Evolutionary conservation across 345 rosid species (phyloP).

Genomic region (Hibiscus trionum): DNA sequence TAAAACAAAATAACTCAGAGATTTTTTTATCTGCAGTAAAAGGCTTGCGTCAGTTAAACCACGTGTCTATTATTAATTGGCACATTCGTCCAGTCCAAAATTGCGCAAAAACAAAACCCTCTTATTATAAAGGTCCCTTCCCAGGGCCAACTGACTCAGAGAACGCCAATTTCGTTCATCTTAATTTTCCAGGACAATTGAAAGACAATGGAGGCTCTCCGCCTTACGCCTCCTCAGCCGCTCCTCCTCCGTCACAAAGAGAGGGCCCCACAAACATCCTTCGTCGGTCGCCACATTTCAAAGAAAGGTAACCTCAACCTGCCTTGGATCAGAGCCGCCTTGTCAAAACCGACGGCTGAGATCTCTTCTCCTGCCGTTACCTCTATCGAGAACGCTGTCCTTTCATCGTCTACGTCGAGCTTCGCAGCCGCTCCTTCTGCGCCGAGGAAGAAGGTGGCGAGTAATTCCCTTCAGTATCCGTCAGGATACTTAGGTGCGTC

Average conservation of each 20-base stretch:
- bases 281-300: background rate
- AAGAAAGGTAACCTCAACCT: background rate
- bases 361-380: background rate
- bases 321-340: background rate
- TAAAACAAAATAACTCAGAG: too few relatives aligned
- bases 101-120: too few relatives aligned
- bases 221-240: background rate
- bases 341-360: conserved; percentile 2
- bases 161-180: background rate
- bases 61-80: too few relatives aligned
- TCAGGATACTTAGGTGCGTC: conserved; percentile 55
- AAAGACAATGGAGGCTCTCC: background rate
- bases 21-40: too few relatives aligned
- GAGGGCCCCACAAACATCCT: background rate
- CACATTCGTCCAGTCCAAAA: too few relatives aligned
- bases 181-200: background rate
- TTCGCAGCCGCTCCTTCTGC: background rate
- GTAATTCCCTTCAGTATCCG: conserved; percentile 45
- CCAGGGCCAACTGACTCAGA: too few relatives aligned
- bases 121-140: too few relatives aligned
- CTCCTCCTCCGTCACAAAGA: background rate
- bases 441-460: conserved; percentile 19
- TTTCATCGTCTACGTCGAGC: background rate
- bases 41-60: too few relatives aligned
- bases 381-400: background rate